Evolutionary conservation across 2,329 filamentous ascomycete species (phyloP), one percentile per base, ranked within the genome.

Genomic region (Xylaria digitata): DNA sequence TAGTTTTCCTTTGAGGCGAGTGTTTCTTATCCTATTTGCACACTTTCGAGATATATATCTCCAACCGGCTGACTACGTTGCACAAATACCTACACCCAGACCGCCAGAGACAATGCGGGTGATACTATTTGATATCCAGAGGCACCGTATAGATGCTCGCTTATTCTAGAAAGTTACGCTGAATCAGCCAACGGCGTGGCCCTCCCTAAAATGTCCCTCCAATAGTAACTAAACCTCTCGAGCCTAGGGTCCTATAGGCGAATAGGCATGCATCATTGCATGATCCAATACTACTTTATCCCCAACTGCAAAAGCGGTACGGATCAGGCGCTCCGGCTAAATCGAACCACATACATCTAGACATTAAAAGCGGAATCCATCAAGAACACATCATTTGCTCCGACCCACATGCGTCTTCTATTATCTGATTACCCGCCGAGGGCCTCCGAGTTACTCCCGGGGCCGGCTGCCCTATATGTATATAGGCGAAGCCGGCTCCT

Each of bases 261-360:
- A 45, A 34, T 26, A 37, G 37, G 34, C 11, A 37, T 43, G 43
- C 42, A 32, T 26, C 60, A 21, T 46, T 52, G 61, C 21, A 45
- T 42, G 58, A 45, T 30, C 53, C 49, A 53, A 65, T 67, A 40
- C 57, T 32, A 67, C 65, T 62, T 64, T 62, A 68, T 56, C 68
- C 62, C 59, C 49, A 65, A 55, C 26, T 53, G 45, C 42, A 19
- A 61, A 61, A 50, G 50, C 61, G 48, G 43, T 43, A 34, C 66
- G 66, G 62, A 72, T 71, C 71, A 73, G 67, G 72, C 72, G 60
- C 68, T 67, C 67, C 73, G 73, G 73, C 67, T 75, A 75, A 75
- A 75, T 74, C 61, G 71, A 72, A 71, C 68, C 58, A 70, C 67
- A 64, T 70, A 65, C 69, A 68, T 55, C 63, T 67, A 48, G 49